Base-by-base conservation (phyloP, 805 yeast genomes). In the Sugiyamaella chiloensis region DNA sequence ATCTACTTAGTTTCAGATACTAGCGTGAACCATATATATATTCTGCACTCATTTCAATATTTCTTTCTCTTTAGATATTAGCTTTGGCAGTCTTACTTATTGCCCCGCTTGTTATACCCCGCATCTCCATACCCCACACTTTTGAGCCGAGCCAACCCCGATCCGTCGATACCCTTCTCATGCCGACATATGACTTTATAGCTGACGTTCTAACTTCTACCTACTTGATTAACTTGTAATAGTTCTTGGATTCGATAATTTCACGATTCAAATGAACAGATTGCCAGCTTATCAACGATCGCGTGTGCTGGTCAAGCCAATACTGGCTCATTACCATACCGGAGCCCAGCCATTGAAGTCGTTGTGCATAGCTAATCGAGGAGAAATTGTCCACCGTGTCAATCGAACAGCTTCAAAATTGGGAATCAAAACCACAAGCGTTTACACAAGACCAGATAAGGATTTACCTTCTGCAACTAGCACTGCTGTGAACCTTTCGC, bases 291-390 rank as follows among this genome's bases (percentile, higher is more conserved):
- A 21, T 34, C 16, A 21, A 34, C 16, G 20, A 21, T 9, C 37
- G 19, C 16, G 20, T 5, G 37, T 21, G 16, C 5, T 34, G 19
- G 16, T 19, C 14, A 34, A 12, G 20, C 7, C 20, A 4, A 16
- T 34, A 19, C 20, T 4, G 3, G 37, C 37, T 4, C 19, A 16
- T 12, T 34, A 34, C 37, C 37, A 34, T 21, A 16, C 40, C n/a
- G 42, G 27, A 26, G 31, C 42, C 7, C 30, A 34, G 7, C 50
- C 50, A 3, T 40, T 51, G 27, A 52, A 54, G 61, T 56, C 59
- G 20, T 50, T 56, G 71, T 78, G 31, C 69, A 77, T 76, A 32
- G 80, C 81, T 32, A 76, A 76, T 63, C 66, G 81, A 56, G 81
- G 81, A 46, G 81, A 76, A 59, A 76, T 76, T 48, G 79, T 60